Percentiles rank a stretch among this genome's conserved stretches.
Conservation (phyloP, 768 basidiomycete species). For the Lentinus brumalis region DNA sequence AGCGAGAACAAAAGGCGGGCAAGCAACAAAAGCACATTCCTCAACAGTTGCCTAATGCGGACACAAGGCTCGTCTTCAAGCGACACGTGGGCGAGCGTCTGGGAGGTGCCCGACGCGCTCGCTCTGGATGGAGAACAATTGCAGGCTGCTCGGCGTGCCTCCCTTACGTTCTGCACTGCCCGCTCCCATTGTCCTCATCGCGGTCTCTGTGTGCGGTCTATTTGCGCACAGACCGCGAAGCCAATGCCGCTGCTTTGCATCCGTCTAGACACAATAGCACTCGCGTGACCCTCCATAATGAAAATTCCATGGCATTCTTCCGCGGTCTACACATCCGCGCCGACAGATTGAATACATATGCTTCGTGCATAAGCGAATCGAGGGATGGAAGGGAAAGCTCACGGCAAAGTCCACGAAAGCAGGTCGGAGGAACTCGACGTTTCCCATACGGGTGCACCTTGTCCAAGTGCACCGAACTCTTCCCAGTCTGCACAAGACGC, state of each 20-base stretch:
- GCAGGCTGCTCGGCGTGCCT: slow-evolving; percentile 1
- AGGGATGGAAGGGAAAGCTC: too few relatives aligned
- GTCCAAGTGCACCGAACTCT: too few relatives aligned
- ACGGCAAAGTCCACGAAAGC: too few relatives aligned
- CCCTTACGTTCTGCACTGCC: slow-evolving; percentile 26
- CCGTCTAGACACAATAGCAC: slow-evolving; percentile 3
- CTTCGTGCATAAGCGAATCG: too few relatives aligned
- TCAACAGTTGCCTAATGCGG: slow-evolving; percentile 28
- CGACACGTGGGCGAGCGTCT: slow-evolving; percentile 30
- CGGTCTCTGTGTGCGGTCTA: neutral
- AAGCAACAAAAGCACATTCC: slow-evolving; percentile 23
- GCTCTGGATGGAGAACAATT: slow-evolving; percentile 26
- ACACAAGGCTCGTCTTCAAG: slow-evolving; percentile 27
- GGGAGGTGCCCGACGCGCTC: slow-evolving; percentile 3
- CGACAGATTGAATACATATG: too few relatives aligned
- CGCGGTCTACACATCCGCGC: neutral
- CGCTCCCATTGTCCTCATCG: slow-evolving; percentile 16
- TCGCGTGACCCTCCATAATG: neutral
- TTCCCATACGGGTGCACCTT: too few relatives aligned
- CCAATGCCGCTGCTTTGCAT: slow-evolving; percentile 14
- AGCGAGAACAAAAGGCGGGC: slow-evolving; percentile 34
- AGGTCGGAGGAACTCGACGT: too few relatives aligned
- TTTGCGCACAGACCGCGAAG: slow-evolving; percentile 5
- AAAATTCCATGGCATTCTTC: neutral
- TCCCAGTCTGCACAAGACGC: too few relatives aligned